Percentiles rank a stretch among this genome's conserved stretches.
phyloP scores from a whole-genome alignment of 2,329 filamentous ascomycete species.

The Plectosphaerella cucumerina region DNA sequence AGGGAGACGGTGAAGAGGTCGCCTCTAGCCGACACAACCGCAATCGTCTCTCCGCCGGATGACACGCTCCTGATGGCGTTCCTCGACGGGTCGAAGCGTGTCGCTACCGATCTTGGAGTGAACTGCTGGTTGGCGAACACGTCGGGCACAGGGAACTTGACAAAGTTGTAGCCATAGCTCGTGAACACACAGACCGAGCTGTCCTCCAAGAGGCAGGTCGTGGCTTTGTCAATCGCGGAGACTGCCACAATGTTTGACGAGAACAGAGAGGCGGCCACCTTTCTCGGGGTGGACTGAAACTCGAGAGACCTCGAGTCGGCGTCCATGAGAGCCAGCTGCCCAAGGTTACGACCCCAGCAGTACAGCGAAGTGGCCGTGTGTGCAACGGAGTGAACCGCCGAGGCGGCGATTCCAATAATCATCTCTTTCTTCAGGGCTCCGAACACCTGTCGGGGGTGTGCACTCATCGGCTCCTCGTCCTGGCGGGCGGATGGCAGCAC shows the following conservation, averaged over 20 bases:
- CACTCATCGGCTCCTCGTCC: constrained; percentile 81
- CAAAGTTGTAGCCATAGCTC: constrained; percentile 90
- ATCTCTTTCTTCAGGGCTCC: constrained; percentile 83
- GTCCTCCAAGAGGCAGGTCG: constrained; percentile 78
- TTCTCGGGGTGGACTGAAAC: constrained; percentile 75
- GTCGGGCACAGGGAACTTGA: constrained; percentile 74
- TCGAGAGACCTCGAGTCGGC: constrained; percentile 90
- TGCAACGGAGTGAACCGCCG: constrained; percentile 85
- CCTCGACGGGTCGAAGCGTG: constrained; percentile 56
- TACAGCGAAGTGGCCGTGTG: constrained; percentile 79
- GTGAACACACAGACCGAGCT: constrained; percentile 91
- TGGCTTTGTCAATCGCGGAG: constrained; percentile 86
- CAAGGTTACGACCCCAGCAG: constrained; percentile 93
- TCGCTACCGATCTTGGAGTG: constrained; percentile 59
- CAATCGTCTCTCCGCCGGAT: constrained; percentile 86
- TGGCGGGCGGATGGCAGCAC: constrained; percentile 57
- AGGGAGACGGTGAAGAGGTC: constrained; percentile 85
- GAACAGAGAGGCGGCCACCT: constrained; percentile 82
- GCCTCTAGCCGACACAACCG: constrained; percentile 76
- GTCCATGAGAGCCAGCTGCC: constrained; percentile 90
- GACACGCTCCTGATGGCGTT: constrained; percentile 73
- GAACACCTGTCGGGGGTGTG: constrained; percentile 81
- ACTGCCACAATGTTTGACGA: constrained; percentile 70
- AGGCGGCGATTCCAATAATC: constrained; percentile 80
- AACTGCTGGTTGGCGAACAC: constrained; percentile 68